Evolutionary conservation across 768 basidiomycete species (phyloP), one percentile per base, ranked within the genome.

Genomic region (Rhodotorula kratochvilovae): DNA sequence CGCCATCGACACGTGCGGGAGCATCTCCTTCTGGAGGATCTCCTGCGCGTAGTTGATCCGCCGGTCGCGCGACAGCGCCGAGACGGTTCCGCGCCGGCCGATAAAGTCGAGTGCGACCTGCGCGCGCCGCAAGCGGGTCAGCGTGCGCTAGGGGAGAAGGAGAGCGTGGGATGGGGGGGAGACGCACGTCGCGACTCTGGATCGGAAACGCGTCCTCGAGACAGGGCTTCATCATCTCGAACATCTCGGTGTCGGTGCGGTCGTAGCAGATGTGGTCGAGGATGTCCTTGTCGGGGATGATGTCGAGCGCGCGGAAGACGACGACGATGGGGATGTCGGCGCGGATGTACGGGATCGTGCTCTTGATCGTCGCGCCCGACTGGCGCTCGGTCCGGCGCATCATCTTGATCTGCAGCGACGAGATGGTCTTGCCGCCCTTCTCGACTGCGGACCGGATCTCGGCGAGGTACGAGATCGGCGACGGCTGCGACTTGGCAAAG

Each of bases 311-410:
- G 76, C 96, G 90, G 83, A 99, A 99, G 77, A 98, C 92, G 68
- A 99, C 92, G 88, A 96, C 96, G 75, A 99, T 92, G 3, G 96
- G 96, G 79, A 99, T 92, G 80, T 97, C 95, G 71, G 92, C 90
- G 76, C 93, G 93, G 82, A 97, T 97, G 81, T 99, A 98, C 1
- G 96, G 96, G 59, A 99, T 89, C 11, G 92, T 92, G 15, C 94
- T 94, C 80, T 92, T 93, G 85, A 99, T 96, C 74, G 94, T 90
- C 90, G 92, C 69, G 43, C 77, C 75, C n/a, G 69, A 71, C 70
- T 75, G 70, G 80, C 58, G 62, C 66, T 70, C 70, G 48, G 56
- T 69, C 61, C 66, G 67, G 54, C 69, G 46, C 75, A 92, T 93
- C 87, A 99, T 90, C 81, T 98, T 97, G 74, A 98, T 92, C 80